phyloP scores from a whole-genome alignment of 139 green algal species.

The Chlorella sp. region DNA sequence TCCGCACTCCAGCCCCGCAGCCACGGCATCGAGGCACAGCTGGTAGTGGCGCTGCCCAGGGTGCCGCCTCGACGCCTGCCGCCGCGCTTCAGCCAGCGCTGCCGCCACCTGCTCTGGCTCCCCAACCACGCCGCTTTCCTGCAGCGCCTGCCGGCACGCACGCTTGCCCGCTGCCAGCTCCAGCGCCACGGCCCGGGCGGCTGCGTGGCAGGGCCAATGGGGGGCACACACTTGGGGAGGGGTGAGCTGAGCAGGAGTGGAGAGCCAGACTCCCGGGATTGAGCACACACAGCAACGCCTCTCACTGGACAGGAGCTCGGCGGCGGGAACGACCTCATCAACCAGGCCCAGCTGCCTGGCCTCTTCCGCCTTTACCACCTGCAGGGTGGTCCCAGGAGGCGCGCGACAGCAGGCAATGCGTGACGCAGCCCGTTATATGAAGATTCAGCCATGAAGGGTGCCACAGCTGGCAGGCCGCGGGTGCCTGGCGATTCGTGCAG shows the following conservation, averaged over 20 bases:
- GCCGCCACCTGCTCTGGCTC: neutral
- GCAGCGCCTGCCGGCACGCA: slow-evolving; percentile 33
- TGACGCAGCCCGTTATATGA: neutral
- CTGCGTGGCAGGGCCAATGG: too few species aligned
- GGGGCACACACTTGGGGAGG: too few species aligned
- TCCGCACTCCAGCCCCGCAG: neutral
- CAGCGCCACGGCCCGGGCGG: slow-evolving; percentile 60
- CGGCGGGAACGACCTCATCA: slow-evolving; percentile 70
- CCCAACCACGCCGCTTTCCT: slow-evolving; percentile 5
- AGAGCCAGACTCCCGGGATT: too few species aligned
- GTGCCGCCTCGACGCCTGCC: neutral
- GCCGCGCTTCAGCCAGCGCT: neutral
- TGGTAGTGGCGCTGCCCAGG: slow-evolving; percentile 12
- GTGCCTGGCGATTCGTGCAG: neutral
- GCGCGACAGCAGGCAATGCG: neutral
- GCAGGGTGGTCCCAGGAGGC: slow-evolving; percentile 39
- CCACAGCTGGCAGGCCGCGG: neutral
- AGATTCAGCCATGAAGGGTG: neutral
- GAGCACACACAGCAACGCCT: too few species aligned
- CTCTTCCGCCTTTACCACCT: slow-evolving; percentile 53
- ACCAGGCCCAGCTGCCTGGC: slow-evolving; percentile 79
- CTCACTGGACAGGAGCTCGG: slow-evolving; percentile 62
- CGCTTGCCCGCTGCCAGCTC: slow-evolving; percentile 67
- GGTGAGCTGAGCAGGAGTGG: too few species aligned
- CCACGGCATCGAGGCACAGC: slow-evolving; percentile 13